Evolutionary conservation across 306 rosid species (phyloP), one percentile per base, ranked within the genome.

Genomic region (Dalbergia cultrata): DNA sequence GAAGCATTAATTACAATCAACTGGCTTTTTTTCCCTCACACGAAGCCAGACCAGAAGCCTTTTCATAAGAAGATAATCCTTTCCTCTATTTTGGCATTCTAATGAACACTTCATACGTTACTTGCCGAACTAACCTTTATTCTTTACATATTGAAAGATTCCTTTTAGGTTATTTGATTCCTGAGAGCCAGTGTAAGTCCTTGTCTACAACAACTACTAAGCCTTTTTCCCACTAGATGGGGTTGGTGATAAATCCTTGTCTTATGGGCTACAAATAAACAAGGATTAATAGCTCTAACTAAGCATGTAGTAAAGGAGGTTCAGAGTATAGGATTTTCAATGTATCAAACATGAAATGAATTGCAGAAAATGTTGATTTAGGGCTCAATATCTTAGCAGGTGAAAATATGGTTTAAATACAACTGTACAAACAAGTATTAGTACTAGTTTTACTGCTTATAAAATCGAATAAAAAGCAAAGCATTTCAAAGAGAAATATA

Each of bases 401-500:
- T 62, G 47, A 80, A 76, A 76, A 58, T 54, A 84, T 3, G 43
- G 73, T 18, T 52, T 5, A 47, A 80, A 3, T 26, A 26, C 31
- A 0, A 26, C 31, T 26, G 62, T 54, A 56, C 58, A 71, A 60
- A 70, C 35, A 31, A 50, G 10, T 65, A 67, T 19, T 47, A 43
- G 16, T 52, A 54, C 39, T 34, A 7, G n/a, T 18, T 34, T 64
- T 80, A 80, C 22, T 34, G 52, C 44, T 64, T 57, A 47, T 65
- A 43, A 72, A 47, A 79, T 50, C 34, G 49, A 57, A 71, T 49
- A 59, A 65, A 39, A 76, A 67, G 26, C 16, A 62, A 53, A 69
- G 39, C 74, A 67, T 53, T 81, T 62, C 67, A 56, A 68, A 62
- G 31, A 78, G 52, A 82, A 78, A 69, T 33, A 44, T 17, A 58